Base-by-base conservation (phyloP, 1,284 basidiomycete genomes). In the Cutaneotrichosporon sp. region DNA sequence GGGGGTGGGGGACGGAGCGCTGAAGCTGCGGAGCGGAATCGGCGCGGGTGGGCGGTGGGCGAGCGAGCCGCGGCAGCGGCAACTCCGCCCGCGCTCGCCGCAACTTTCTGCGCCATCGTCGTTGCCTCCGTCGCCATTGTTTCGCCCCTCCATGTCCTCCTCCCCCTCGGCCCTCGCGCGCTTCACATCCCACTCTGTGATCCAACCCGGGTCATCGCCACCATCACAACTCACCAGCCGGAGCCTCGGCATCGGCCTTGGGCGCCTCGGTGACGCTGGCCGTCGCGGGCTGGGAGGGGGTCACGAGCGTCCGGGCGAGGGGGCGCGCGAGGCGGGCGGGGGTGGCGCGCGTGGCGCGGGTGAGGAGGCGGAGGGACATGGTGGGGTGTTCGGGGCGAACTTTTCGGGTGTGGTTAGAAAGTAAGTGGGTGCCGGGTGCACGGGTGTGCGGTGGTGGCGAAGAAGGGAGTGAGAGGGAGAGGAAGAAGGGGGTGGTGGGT, bases 221-320 rank as follows among this genome's bases (percentile, higher is more conserved):
- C 34, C 18, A 7, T 42, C 16, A 7, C 7, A 18, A 20, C 34
- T 34, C 52, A 42, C 38, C 38, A 42, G 16, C 14, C 4, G 53
- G 31, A 29, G 31, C 29, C 33, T 36, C 24, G 3, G 33, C 29
- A 27, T 65, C 66, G 47, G 65, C 55, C 18, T 63, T 57, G 18
- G 60, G 62, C 22, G 66, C 59, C 25, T 62, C 58, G 42, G 67
- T 69, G 18, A 75, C 73, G 36, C 66, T 71, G 4, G 51, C 51
- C 2, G 51, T 24, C 13, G 51, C 51, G 14, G 34, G 20, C 34
- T 34, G 25, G 16, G 71, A 73, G 33, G 71, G 69, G 2, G 74
- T 73, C 31, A 67, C 67, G 3, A 75, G 65, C 18, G 66, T 63
- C 20, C 74, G 66, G 8, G 38, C 38, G 4, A 52, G 49, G 34